Conservation (phyloP, 768 basidiomycete species). For the Panaeolus papilionaceus region DNA sequence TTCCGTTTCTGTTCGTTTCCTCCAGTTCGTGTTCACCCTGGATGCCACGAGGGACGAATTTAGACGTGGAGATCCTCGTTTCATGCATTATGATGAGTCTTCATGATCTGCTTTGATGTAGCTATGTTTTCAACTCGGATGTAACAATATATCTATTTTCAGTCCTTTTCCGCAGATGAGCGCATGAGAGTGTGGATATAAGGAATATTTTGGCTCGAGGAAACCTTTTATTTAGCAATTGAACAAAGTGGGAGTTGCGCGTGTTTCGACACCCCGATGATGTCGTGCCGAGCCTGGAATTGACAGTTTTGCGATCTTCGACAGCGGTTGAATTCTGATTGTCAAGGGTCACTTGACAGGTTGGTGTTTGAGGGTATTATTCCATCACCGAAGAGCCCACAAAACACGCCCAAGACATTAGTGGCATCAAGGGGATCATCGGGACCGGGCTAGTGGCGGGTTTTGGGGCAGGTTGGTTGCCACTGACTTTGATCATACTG, state of each 20-base stretch:
- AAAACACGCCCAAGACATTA: neutral
- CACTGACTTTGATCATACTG: neutral
- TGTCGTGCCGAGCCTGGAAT: neutral
- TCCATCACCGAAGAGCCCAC: neutral
- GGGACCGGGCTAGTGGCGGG: neutral
- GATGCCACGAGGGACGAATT: neutral
- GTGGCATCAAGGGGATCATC: neutral
- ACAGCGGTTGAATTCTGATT: neutral
- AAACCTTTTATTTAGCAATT: too few relatives aligned
- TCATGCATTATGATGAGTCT: neutral
- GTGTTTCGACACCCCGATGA: neutral
- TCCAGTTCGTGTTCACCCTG: neutral
- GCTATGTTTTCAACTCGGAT: neutral
- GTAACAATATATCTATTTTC: conserved; percentile 13
- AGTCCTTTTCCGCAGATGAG: neutral
- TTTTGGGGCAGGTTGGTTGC: neutral
- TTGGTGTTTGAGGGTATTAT: neutral
- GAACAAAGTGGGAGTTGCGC: neutral
- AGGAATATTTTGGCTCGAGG: too few relatives aligned
- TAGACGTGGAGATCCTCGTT: neutral
- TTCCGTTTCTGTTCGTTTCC: neutral
- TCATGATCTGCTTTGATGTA: neutral
- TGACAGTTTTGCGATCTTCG: neutral
- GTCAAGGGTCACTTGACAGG: neutral
- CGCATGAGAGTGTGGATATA: too few relatives aligned